phyloP scores from a whole-genome alignment of 495 filamentous ascomycete species.

The Aspergillus carlsbadensis region DNA sequence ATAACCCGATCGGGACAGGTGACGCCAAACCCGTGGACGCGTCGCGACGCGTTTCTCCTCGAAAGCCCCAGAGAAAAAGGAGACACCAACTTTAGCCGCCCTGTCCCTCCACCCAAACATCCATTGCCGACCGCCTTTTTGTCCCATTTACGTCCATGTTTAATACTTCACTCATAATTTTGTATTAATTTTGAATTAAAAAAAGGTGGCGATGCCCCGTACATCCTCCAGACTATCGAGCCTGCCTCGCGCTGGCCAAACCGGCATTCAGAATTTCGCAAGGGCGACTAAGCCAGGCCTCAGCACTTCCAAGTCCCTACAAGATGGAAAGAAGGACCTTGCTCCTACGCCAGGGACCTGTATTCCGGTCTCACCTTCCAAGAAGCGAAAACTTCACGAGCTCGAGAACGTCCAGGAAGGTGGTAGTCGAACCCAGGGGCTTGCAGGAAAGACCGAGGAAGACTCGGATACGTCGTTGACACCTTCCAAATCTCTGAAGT shows the following conservation, averaged over 20 bases:
- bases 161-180: constrained; percentile 24
- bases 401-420: constrained; percentile 34
- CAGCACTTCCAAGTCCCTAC: constrained; percentile 16
- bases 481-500: constrained; percentile 43
- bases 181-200: constrained; percentile 15
- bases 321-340: constrained; percentile 20
- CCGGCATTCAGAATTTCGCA: constrained; percentile 41
- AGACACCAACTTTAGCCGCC: not conserved
- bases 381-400: constrained; percentile 48
- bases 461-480: constrained; percentile 15
- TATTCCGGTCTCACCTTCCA: constrained; percentile 42
- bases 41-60: constrained; percentile 11
- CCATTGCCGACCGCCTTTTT: constrained; percentile 1
- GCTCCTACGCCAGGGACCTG: not conserved
- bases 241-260: constrained; percentile 32
- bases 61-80: constrained; percentile 9
- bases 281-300: constrained; percentile 45
- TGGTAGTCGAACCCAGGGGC: not conserved
- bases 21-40: constrained; percentile 5
- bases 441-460: not conserved
- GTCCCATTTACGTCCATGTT: constrained; percentile 8
- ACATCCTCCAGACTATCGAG: constrained; percentile 27
- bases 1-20: constrained; percentile 11
- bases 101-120: constrained; percentile 2
- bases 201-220: constrained; percentile 38